Conservation (phyloP, 1,284 basidiomycete species). For the Heimioporus punctisporus region DNA sequence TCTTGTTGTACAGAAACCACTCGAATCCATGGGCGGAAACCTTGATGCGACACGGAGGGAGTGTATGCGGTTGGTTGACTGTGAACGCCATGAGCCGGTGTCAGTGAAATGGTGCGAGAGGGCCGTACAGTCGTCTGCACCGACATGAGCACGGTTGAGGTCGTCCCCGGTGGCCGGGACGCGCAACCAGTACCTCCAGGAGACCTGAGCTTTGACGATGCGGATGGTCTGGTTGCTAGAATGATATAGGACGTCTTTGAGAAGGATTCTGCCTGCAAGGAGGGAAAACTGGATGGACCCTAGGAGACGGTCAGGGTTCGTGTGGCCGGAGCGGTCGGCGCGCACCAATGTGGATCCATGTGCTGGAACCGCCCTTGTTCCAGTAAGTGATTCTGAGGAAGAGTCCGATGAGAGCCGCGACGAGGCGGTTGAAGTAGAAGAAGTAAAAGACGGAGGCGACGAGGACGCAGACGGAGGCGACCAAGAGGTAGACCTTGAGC, state of each 20-base stretch:
- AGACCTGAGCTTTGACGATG: conserved; percentile 81
- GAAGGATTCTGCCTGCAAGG: conserved; percentile 82
- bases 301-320: conserved; percentile 2
- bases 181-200: conserved; percentile 94
- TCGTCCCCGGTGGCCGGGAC: conserved; percentile 68
- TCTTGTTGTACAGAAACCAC: conserved; percentile 91
- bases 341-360: conserved; percentile 80
- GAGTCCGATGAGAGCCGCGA: conserved; percentile 67
- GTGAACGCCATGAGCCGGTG: conserved; percentile 6
- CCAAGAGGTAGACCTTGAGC: conserved; percentile 65
- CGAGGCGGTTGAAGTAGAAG: conserved; percentile 89
- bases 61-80: conserved; percentile 38
- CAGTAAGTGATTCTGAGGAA: conserved; percentile 68
- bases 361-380: conserved; percentile 68
- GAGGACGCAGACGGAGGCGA: conserved; percentile 73
- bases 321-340: conserved; percentile 3
- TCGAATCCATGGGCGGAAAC: conserved; percentile 84
- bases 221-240: conserved; percentile 89
- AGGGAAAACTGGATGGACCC: conserved; percentile 92
- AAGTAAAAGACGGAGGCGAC: conserved; percentile 76
- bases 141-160: conserved; percentile 52
- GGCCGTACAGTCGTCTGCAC: conserved; percentile 51
- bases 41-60: conserved; percentile 77
- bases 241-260: conserved; percentile 87
- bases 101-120: neutral